Percentiles rank a stretch among this genome's conserved stretches.
phyloP scores from a whole-genome alignment of 2,329 filamentous ascomycete species.

The Ophiocordyceps camponoti-leonardi region DNA sequence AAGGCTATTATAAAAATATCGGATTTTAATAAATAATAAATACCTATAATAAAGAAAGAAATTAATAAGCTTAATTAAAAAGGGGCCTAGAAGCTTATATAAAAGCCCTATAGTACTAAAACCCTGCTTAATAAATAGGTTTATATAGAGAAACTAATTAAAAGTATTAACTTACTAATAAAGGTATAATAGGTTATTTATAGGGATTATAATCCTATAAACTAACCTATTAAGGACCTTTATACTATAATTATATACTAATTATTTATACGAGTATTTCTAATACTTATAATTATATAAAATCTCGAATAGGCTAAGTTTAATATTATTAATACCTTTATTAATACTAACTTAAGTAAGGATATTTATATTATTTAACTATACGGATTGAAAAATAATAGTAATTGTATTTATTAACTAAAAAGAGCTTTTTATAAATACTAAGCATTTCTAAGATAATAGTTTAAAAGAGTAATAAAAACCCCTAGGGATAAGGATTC shows the following conservation, averaged over 20 bases:
- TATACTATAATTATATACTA: not conserved
- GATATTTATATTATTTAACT: not conserved
- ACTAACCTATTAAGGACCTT: not conserved
- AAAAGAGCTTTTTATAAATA: not conserved
- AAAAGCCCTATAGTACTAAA: not conserved
- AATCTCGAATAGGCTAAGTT: not conserved
- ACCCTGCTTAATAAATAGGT: not conserved
- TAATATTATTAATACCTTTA: not conserved
- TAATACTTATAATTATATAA: not conserved
- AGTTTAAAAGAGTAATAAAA: not conserved
- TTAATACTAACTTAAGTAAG: not conserved
- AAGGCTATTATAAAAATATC: not conserved
- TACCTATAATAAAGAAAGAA: not conserved
- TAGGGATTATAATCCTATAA: not conserved
- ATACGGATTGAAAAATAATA: not conserved
- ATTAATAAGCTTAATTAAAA: not conserved
- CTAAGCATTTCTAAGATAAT: not conserved
- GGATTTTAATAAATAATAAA: not conserved
- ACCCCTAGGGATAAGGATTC: not conserved
- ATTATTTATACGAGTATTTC: not conserved
- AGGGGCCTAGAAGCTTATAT: not conserved
- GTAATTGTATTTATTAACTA: not conserved
- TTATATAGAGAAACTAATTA: not conserved
- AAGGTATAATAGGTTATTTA: not conserved
- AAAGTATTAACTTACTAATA: not conserved